These are phyloP conservation scores for Brettanomyces naardenensis DNA, from an alignment of 805 yeast genomes.

Conservation along the genomic window DNA sequence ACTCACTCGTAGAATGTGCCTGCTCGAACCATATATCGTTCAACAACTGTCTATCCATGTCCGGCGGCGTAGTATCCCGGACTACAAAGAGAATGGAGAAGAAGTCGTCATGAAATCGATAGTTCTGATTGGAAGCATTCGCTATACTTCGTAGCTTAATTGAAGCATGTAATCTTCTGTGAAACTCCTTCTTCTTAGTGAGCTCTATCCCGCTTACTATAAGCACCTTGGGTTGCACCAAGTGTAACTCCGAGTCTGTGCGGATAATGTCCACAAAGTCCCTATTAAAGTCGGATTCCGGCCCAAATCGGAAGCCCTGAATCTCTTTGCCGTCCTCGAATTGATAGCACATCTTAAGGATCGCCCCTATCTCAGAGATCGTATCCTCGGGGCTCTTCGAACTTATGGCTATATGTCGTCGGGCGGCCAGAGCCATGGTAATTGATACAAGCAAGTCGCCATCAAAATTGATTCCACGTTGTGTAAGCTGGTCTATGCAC, in stretches of 20 bases:
- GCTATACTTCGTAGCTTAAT: too few relatives aligned
- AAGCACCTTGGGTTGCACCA: too few relatives aligned
- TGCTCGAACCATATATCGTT: conserved; percentile 3
- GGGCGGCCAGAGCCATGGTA: background rate
- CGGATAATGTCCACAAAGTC: background rate
- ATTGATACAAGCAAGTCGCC: background rate
- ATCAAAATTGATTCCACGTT: background rate
- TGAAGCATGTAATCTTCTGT: background rate
- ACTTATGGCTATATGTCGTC: background rate
- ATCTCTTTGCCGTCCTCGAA: background rate
- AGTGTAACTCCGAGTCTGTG: background rate
- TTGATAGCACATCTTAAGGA: background rate
- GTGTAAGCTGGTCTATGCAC: background rate
- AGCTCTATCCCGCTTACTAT: background rate
- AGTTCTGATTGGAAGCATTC: background rate
- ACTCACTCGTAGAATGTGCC: background rate
- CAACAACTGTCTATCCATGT: background rate
- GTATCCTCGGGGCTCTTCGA: background rate
- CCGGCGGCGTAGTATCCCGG: background rate
- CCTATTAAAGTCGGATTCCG: background rate
- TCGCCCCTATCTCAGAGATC: background rate
- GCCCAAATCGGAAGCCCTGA: background rate
- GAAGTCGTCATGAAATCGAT: too few relatives aligned
- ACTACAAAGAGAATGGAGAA: background rate
- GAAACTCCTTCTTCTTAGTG: background rate